phyloP scores from a whole-genome alignment of 2,329 filamentous ascomycete genomes.

The Gremmenia infestans region DNA sequence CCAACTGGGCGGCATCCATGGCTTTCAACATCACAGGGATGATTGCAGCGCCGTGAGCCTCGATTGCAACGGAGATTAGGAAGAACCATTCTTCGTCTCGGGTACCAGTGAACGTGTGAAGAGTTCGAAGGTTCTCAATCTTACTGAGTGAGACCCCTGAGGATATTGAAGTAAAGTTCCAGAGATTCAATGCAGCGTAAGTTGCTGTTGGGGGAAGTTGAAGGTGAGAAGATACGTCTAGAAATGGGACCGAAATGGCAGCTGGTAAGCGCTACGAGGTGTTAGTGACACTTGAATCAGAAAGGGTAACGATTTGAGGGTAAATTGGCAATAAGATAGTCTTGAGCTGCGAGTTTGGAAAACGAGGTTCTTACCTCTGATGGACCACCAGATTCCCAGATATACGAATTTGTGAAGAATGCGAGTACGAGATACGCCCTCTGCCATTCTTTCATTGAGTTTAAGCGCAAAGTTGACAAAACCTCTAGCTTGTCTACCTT shows the following conservation, averaged over 20 bases:
- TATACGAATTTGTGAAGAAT: constrained; percentile 79
- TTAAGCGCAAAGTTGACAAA: constrained; percentile 60
- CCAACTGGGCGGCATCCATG: constrained; percentile 59
- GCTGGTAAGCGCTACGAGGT: constrained; percentile 58
- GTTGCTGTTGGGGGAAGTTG: constrained; percentile 86
- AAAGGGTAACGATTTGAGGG: too few species aligned
- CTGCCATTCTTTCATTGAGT: constrained; percentile 67
- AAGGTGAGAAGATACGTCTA: constrained; percentile 65
- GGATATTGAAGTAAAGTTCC: constrained; percentile 77
- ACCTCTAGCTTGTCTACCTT: constrained; percentile 63
- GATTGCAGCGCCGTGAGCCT: constrained; percentile 69
- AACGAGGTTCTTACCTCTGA: constrained; percentile 51
- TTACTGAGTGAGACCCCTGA: constrained; percentile 29
- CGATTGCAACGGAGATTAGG: constrained; percentile 82
- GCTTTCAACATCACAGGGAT: constrained; percentile 76
- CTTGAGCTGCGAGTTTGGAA: too few species aligned
- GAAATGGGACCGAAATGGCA: constrained; percentile 70
- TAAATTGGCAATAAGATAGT: too few species aligned
- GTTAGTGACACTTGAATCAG: constrained; percentile 15
- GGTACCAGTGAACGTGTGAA: constrained; percentile 84
- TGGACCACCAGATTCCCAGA: constrained; percentile 79
- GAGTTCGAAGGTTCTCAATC: constrained; percentile 62
- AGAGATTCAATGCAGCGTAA: constrained; percentile 80
- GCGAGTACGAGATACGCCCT: constrained; percentile 74
- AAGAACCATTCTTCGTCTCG: constrained; percentile 95